These are phyloP conservation scores for Coemansia sp. DNA, from an alignment of 192 early-diverging fungal genomes.

Conservation along the genomic window DNA sequence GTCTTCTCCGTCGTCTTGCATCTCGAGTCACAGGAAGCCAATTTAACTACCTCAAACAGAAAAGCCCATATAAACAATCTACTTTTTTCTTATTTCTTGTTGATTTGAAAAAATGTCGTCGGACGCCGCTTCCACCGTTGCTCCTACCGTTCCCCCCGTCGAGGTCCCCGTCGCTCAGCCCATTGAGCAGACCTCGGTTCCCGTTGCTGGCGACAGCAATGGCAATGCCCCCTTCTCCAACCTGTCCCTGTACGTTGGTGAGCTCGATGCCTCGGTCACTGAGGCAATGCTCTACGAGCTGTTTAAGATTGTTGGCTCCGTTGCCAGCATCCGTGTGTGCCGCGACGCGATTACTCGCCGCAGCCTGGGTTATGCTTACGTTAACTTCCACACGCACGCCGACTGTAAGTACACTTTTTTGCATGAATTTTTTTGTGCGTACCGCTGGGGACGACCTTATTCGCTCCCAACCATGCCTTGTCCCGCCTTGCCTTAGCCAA, in stretches of 20 bases:
- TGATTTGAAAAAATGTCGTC: conserved; percentile 37
- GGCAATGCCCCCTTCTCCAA: conserved; percentile 54
- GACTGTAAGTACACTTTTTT: conserved; percentile 63
- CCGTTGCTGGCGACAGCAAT: conserved; percentile 1
- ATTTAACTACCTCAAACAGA: conserved; percentile 43
- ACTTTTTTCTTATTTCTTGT: conserved; percentile 12
- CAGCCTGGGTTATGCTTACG: conserved; percentile 96
- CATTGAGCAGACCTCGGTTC: conserved; percentile 7
- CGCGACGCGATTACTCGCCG: conserved; percentile 96
- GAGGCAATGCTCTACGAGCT: conserved; percentile 97
- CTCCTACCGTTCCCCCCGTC: conserved; percentile 41
- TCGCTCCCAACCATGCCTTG: neutral
- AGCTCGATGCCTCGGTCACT: conserved; percentile 93
- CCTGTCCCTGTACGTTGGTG: conserved; percentile 93
- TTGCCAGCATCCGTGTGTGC: conserved; percentile 97
- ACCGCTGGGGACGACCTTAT: neutral
- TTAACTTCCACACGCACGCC: conserved; percentile 91
- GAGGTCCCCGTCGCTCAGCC: conserved; percentile 31
- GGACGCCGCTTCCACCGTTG: conserved; percentile 33
- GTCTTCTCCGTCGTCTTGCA: conserved; percentile 5
- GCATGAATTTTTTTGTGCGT: conserved; percentile 4
- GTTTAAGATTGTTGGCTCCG: conserved; percentile 93
- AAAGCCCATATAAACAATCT: conserved; percentile 36
- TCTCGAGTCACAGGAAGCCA: conserved; percentile 23
- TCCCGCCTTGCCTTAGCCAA: neutral